Evolutionary conservation across 1,139 yeast genomes (phyloP).

Genomic region (Suhomyces guaymorum): DNA sequence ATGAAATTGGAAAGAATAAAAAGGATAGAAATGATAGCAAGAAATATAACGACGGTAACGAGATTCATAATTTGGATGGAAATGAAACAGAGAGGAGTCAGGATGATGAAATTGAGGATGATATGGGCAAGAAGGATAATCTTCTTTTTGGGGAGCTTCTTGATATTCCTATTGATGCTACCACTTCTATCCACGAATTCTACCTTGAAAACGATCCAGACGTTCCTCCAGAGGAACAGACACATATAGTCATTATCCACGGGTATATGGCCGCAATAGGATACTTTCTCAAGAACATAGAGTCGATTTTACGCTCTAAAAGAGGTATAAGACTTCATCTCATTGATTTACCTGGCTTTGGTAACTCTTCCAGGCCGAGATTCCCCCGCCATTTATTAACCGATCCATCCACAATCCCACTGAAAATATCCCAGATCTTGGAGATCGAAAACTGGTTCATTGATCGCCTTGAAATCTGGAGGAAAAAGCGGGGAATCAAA

Average conservation of each 20-base stretch:
- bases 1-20: too few relatives aligned
- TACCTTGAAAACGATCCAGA: constrained; percentile 30
- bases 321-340: constrained; percentile 36
- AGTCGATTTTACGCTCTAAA: constrained; percentile 32
- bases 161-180: constrained; percentile 34
- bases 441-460: constrained; percentile 47
- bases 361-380: constrained; percentile 44
- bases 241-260: constrained; percentile 40
- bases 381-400: constrained; percentile 35
- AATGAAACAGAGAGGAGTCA: too few relatives aligned
- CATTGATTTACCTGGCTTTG: constrained; percentile 48
- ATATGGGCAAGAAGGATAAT: too few relatives aligned
- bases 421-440: constrained; percentile 35
- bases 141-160: constrained; percentile 33
- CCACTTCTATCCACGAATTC: constrained; percentile 40
- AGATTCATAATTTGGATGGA: too few relatives aligned
- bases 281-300: constrained; percentile 43
- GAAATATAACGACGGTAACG: too few relatives aligned
- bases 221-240: constrained; percentile 15
- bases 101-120: too few relatives aligned
- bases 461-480: constrained; percentile 43
- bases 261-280: constrained; percentile 54
- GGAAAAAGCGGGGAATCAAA: constrained; percentile 25
- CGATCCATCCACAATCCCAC: constrained; percentile 23
- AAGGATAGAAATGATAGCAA: too few relatives aligned